These are phyloP conservation scores for Metschnikowia lochheadii DNA, from an alignment of 805 yeast genomes.

Conservation along the genomic window DNA sequence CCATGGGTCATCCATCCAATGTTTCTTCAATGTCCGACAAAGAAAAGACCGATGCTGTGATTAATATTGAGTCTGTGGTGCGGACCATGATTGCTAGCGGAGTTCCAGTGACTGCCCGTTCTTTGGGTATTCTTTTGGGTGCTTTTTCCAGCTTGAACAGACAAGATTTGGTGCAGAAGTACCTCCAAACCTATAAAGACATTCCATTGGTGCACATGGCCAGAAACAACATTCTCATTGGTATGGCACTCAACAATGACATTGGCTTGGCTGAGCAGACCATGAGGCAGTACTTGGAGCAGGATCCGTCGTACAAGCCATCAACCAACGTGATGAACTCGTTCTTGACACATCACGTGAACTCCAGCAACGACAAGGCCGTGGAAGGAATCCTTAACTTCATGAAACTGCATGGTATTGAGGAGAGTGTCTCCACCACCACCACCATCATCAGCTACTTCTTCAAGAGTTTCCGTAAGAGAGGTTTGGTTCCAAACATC, in stretches of 20 bases:
- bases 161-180: slow-evolving; percentile 40
- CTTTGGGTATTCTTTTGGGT: slow-evolving; percentile 46
- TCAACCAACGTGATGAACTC: slow-evolving; percentile 49
- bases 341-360: slow-evolving; percentile 42
- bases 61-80: slow-evolving; percentile 26
- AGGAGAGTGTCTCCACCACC: slow-evolving; percentile 61
- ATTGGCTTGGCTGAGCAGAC: slow-evolving; percentile 43
- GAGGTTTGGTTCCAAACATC: slow-evolving; percentile 41
- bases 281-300: slow-evolving; percentile 33
- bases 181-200: slow-evolving; percentile 29
- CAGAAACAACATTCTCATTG: slow-evolving; percentile 44
- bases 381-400: slow-evolving; percentile 43
- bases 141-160: slow-evolving; percentile 41
- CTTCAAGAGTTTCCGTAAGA: slow-evolving; percentile 43
- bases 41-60: slow-evolving; percentile 21
- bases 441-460: slow-evolving; percentile 54
- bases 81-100: slow-evolving; percentile 29
- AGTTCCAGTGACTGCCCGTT: slow-evolving; percentile 41
- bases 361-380: slow-evolving; percentile 42
- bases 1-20: slow-evolving; percentile 38
- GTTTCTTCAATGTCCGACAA: slow-evolving; percentile 25
- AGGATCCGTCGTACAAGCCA: slow-evolving; percentile 37
- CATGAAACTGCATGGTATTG: slow-evolving; percentile 39
- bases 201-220: slow-evolving; percentile 35
- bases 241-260: slow-evolving; percentile 37